phyloP scores from a whole-genome alignment of 441 rosid genomes.

The Bocquillonia castaneifolia region DNA sequence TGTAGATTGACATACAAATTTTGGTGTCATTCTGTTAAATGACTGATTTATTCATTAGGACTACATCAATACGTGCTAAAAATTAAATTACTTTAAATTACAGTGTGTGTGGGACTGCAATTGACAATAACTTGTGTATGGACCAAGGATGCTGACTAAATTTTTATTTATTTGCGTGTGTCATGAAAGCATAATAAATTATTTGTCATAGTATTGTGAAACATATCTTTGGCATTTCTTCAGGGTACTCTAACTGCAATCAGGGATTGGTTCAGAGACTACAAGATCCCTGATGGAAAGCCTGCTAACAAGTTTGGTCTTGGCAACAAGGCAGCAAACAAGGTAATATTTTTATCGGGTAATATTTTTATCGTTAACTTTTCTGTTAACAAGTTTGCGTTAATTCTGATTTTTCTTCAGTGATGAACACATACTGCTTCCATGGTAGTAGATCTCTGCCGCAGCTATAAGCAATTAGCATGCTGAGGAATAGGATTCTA shows the following conservation, averaged over 20 bases:
- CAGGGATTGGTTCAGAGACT: conserved; percentile 93
- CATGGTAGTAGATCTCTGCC: not conserved
- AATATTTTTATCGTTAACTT: not conserved
- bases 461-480: not conserved
- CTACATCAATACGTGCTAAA: not conserved
- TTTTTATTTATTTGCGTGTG: too few species aligned
- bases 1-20: not conserved
- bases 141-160: not conserved
- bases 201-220: not conserved
- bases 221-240: conserved; percentile 19
- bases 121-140: not conserved
- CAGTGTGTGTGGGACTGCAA: too few species aligned
- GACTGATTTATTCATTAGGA: not conserved
- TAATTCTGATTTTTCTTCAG: not conserved
- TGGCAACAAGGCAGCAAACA: conserved; percentile 82
- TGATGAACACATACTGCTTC: not conserved
- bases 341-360: too few species aligned
- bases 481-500: not conserved
- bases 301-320: conserved; percentile 96
- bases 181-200: too few species aligned
- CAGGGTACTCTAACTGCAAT: conserved; percentile 89
- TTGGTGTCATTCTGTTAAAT: not conserved
- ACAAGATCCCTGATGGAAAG: conserved; percentile 94
- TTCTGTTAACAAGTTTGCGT: not conserved
- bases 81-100: not conserved